Percentiles rank a stretch among this genome's conserved stretches.
These are phyloP conservation scores for Gypsophila paniculata DNA, from an alignment of 179 eudicot species.

Conservation along the genomic window DNA sequence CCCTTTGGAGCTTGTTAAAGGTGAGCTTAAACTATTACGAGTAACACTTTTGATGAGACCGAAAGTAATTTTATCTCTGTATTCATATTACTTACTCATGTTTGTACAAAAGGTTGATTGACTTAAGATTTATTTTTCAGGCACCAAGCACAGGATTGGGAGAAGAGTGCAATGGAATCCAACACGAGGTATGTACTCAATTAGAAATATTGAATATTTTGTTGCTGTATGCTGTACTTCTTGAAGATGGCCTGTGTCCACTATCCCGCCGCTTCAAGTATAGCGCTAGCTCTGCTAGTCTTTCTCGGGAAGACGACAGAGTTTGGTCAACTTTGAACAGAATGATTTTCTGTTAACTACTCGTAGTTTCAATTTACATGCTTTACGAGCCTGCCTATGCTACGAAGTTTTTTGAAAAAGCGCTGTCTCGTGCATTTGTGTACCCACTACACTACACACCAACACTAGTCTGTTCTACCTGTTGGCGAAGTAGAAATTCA, in stretches of 20 bases:
- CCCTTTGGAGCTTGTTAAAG: slow-evolving; percentile 35
- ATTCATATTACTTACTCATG: neutral
- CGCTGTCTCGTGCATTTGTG: too few species aligned
- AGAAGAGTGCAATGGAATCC: slow-evolving; percentile 34
- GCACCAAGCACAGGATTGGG: slow-evolving; percentile 23
- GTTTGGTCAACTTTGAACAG: neutral
- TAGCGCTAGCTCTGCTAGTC: too few species aligned
- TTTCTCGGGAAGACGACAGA: too few species aligned
- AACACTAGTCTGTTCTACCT: neutral
- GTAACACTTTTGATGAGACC: slow-evolving; percentile 3
- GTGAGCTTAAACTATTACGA: slow-evolving; percentile 17
- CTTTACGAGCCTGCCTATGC: too few species aligned
- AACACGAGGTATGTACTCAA: slow-evolving; percentile 29
- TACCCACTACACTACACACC: too few species aligned
- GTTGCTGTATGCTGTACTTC: neutral
- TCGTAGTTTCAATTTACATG: too few species aligned
- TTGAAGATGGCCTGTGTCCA: neutral
- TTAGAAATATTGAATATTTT: too few species aligned
- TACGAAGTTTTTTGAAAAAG: too few species aligned
- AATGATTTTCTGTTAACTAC: too few species aligned
- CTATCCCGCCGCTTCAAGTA: neutral
- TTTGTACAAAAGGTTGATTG: slow-evolving; percentile 6
- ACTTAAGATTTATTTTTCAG: slow-evolving; percentile 24
- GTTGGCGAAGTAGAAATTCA: too few species aligned
- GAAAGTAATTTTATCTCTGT: neutral